Conservation (phyloP, 441 rosid genomes). For the Arabidopsis lyrata region DNA sequence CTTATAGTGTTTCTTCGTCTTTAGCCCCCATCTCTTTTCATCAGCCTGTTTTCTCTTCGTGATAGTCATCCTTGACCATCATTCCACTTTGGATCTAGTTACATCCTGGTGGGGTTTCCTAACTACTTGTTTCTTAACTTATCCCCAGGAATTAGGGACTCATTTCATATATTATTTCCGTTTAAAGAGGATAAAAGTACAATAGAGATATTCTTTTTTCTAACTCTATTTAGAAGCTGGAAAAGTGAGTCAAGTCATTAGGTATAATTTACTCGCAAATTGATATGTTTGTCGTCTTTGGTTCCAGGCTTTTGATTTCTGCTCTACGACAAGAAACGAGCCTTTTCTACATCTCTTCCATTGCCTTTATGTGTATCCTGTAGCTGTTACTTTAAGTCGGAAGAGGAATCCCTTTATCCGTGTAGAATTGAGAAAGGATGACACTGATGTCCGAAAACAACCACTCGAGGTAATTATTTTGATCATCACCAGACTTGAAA, state of each 20-base stretch:
- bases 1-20: not conserved
- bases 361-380: slow-evolving; percentile 90
- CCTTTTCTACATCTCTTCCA: slow-evolving; percentile 99
- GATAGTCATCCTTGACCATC: slow-evolving; percentile 36
- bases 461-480: slow-evolving; percentile 84
- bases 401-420: slow-evolving; percentile 91
- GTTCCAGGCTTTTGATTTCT: slow-evolving; percentile 98
- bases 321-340: slow-evolving; percentile 92
- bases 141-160: slow-evolving; percentile 12
- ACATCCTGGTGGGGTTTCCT: slow-evolving; percentile 21
- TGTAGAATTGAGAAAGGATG: slow-evolving; percentile 97
- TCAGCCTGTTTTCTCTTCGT: slow-evolving; percentile 22
- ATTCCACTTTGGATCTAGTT: slow-evolving; percentile 28
- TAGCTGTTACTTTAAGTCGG: slow-evolving; percentile 89
- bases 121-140: slow-evolving; percentile 25
- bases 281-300: slow-evolving; percentile 45
- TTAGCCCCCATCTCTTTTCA: slow-evolving; percentile 6
- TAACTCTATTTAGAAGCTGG: slow-evolving; percentile 23
- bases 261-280: slow-evolving; percentile 10
- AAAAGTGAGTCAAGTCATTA: slow-evolving; percentile 19
- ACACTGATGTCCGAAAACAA: slow-evolving; percentile 86
- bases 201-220: slow-evolving; percentile 14
- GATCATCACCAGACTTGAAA: slow-evolving; percentile 33
- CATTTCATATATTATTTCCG: slow-evolving; percentile 7
- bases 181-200: slow-evolving; percentile 19